Conservation (phyloP, 2,329 filamentous ascomycete genomes). For the Raffaelea arxii region DNA sequence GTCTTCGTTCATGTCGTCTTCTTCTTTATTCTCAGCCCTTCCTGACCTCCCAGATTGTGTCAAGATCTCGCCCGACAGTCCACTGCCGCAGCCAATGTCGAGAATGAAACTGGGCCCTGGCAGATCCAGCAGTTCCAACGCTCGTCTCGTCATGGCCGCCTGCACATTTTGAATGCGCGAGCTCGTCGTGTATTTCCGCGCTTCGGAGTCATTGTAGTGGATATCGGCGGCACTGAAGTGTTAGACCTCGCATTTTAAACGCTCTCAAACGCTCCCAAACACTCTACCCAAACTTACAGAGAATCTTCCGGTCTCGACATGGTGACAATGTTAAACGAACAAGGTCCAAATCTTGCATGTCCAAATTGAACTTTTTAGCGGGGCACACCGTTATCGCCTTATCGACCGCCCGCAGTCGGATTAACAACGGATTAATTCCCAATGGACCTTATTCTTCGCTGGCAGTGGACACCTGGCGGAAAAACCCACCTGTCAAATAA, state of each 20-base stretch:
- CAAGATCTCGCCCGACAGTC: conserved; percentile 88
- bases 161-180: conserved; percentile 95
- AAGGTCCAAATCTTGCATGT: background rate
- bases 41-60: conserved; percentile 29
- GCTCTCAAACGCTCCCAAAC: no score
- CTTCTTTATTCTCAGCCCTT: background rate
- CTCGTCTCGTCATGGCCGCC: conserved; percentile 78
- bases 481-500: background rate
- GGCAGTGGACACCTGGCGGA: background rate
- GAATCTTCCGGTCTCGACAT: conserved; percentile 98
- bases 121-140: conserved; percentile 83
- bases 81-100: conserved; percentile 93
- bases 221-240: conserved; percentile 73
- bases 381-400: conserved; percentile 4
- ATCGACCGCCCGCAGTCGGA: background rate
- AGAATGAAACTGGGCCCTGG: conserved; percentile 75
- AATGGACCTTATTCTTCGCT: background rate
- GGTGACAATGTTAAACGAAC: conserved; percentile 5
- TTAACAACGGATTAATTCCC: conserved; percentile 1
- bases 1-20: background rate
- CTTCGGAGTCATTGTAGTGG: conserved; percentile 93
- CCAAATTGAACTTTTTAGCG: conserved; percentile 8
- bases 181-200: conserved; percentile 93
- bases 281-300: no score
- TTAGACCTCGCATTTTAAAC: no score